phyloP scores from a whole-genome alignment of 805 yeast species.

The Blastobotrys attinorum region DNA sequence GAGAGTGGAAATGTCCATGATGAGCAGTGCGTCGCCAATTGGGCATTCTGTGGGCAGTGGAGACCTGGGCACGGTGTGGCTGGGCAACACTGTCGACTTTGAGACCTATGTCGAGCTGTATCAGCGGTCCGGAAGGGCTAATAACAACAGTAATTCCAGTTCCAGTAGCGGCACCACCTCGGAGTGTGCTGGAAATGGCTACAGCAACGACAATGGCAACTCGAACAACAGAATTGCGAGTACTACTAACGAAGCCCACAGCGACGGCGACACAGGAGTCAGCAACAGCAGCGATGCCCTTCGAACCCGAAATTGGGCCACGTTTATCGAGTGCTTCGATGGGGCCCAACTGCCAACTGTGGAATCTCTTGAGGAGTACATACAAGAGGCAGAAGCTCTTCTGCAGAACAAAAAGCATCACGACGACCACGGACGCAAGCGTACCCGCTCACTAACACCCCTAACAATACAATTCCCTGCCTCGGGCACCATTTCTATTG shows the following conservation, averaged over 20 bases:
- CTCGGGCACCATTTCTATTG: constrained; percentile 74
- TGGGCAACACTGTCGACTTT: constrained; percentile 73
- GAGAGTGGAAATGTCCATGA: constrained; percentile 69
- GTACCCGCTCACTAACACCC: constrained; percentile 10
- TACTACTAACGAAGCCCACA: not conserved
- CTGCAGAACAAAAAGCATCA: constrained; percentile 4
- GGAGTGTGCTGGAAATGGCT: too few species aligned
- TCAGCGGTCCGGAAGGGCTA: too few species aligned
- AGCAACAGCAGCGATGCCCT: constrained; percentile 8
- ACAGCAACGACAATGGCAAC: not conserved
- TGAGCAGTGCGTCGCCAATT: constrained; percentile 71
- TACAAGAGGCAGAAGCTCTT: constrained; percentile 14
- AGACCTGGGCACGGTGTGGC: constrained; percentile 47
- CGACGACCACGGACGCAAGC: not conserved
- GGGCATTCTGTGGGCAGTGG: constrained; percentile 4
- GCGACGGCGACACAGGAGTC: too few species aligned
- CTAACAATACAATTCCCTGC: constrained; percentile 54
- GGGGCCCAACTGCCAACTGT: constrained; percentile 20
- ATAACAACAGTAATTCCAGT: too few species aligned
- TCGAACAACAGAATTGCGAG: constrained; percentile 1
- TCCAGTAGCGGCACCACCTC: too few species aligned
- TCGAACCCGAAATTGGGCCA: constrained; percentile 24
- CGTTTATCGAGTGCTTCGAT: constrained; percentile 30
- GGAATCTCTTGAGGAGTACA: constrained; percentile 17
- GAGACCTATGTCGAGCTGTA: constrained; percentile 18